Evolutionary conservation across 1,284 basidiomycete species (phyloP).

Genomic region (Microbotryum lychnidis-dioicae): DNA sequence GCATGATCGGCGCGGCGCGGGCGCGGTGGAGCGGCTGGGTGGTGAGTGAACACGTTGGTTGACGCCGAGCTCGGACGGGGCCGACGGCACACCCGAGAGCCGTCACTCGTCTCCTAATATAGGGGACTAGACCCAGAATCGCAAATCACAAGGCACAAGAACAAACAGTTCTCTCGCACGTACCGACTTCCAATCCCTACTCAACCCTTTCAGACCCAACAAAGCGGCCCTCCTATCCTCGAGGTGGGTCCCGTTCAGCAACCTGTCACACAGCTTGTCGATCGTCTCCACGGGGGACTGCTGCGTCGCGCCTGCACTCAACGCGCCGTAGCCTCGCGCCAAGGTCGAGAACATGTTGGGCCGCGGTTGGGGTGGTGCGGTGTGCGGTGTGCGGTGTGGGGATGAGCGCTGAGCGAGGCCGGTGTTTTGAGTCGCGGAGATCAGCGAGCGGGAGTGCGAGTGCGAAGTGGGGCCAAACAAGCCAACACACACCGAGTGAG

Average conservation of each 20-base stretch:
- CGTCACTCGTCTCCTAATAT: no score
- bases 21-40: no score
- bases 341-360: slow-evolving; percentile 23
- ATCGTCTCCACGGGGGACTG: slow-evolving; percentile 81
- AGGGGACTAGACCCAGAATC: no score
- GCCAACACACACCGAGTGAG: no score
- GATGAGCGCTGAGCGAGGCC: no score
- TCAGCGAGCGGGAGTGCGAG: no score
- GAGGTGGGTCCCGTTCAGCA: slow-evolving; percentile 73
- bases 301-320: slow-evolving; percentile 37
- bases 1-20: not conserved
- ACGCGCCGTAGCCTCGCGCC: slow-evolving; percentile 19
- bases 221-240: slow-evolving; percentile 88
- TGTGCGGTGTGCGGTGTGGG: no score
- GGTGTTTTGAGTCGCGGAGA: no score
- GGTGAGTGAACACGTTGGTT: not conserved
- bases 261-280: slow-evolving; percentile 72
- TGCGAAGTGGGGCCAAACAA: no score
- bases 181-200: slow-evolving; percentile 73
- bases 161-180: slow-evolving; percentile 14
- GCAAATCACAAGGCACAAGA: no score
- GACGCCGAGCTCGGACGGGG: not conserved
- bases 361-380: no score
- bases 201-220: slow-evolving; percentile 80
- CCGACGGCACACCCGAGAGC: no score